Evolutionary conservation across 1,284 basidiomycete genomes (phyloP), one percentile per base, ranked within the genome.

Genomic region (Fomitopsis pinicola): DNA sequence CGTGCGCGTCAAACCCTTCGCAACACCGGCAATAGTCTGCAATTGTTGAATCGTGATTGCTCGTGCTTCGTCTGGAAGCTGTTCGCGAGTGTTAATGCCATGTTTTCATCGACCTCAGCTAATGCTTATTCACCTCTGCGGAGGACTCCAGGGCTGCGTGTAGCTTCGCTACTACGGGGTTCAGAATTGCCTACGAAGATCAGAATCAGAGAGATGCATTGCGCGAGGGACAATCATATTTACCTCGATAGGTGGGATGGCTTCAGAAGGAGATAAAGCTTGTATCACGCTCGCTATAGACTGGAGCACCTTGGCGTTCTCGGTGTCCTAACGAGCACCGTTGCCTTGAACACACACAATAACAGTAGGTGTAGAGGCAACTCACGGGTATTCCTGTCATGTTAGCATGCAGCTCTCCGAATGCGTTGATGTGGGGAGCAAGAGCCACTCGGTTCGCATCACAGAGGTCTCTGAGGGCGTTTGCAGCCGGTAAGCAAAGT

Each of bases 271-370:
- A 0, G 89, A 86, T 56, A 97, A 72, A 0, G 94, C 94, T 68
- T 96, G 92, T 50, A 96, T 91, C 1, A 97, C 92, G 63, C 92
- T 95, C 1, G 92, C 87, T 61, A 97, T 95, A 0, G 89, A 92
- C 72, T 96, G 91, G 56, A 96, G 78, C 0, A 96, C 91, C 74
- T 95, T 96, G 64, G 87, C 85, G 74, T 91, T 92, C 75, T 96
- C 94, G 28, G 89, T 88, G 63, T 94, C 90, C 88, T 93, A 26
- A 52, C 28, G 5, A 42, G 22, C 12, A 12, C 5, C 1, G 5
- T 38, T 22, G 35, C 38, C 3, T 22, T 40, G 12, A 40, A 8
- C 38, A 26, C 2, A 8, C 12, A 7, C 15, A 61, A 0, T 55
- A 2, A 53, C 3, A 35, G 8, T 5, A 12, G 38, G 10, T 52